Percentiles rank a stretch among this genome's conserved stretches.
Conservation (phyloP, 176 grass and related monocot genomes). For the Urochloa ruziziensis region DNA sequence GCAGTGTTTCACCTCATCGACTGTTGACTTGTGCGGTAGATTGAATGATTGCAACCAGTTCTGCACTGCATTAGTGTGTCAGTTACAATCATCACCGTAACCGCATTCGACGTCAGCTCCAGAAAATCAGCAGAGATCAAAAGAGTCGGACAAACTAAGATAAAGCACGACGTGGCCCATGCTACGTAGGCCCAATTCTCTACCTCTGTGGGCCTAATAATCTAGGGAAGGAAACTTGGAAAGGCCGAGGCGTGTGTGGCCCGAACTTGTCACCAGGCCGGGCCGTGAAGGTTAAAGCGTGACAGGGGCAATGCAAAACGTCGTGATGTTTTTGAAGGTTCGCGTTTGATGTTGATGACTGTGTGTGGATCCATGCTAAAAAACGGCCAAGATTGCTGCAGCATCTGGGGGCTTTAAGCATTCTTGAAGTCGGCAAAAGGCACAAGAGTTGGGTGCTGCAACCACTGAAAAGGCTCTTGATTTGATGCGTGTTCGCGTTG, state of each 20-base stretch:
- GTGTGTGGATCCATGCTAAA: background rate
- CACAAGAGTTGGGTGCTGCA: background rate
- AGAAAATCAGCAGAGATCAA: too few relatives aligned
- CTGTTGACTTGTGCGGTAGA: background rate
- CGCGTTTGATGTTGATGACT: too few relatives aligned
- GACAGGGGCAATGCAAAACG: too few relatives aligned
- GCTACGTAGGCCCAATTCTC: background rate
- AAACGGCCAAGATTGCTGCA: background rate
- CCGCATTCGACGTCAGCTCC: background rate
- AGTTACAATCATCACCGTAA: background rate
- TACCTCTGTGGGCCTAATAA: background rate
- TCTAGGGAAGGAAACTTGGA: background rate
- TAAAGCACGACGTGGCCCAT: background rate
- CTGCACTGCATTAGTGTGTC: background rate
- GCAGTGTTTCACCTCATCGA: background rate
- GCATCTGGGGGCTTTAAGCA: background rate
- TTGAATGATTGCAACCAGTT: background rate
- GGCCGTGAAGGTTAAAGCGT: background rate
- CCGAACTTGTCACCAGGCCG: background rate
- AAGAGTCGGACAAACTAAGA: too few relatives aligned
- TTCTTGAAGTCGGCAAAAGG: background rate
- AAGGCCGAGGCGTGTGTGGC: background rate
- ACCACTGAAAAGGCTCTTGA: background rate
- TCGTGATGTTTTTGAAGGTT: too few relatives aligned
- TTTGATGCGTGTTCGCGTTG: background rate